Evolutionary conservation across 2,329 filamentous ascomycete species (phyloP), one percentile per base, ranked within the genome.

Genomic region (Penicillium sumatraense): DNA sequence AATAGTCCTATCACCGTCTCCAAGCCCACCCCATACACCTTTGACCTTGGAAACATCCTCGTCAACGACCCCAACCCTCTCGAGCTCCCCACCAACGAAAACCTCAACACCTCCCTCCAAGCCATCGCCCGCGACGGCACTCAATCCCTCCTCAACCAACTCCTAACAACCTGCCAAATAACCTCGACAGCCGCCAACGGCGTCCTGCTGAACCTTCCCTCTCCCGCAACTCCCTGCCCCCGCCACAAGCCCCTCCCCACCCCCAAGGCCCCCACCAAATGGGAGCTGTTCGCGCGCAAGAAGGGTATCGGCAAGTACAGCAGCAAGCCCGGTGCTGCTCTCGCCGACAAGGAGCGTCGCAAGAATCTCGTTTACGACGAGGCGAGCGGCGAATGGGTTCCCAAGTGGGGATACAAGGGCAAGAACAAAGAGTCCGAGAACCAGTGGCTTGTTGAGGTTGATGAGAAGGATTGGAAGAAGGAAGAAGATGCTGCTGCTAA

Each of bases 281-380:
- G 95, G 95, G 89, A 96, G 80, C 86, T 89, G 69, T 99, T 99
- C 79, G 95, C 95, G 42, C 89, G 87, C 75, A 96, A 96, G 86
- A 96, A 97, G 83, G 95, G 95, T 53, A 98, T 99, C 49, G 78
- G 78, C 78, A 90, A 89, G 80, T 86, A 87, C 76, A 96, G 93
- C 84, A 89, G 86, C 63, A 86, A 70, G 53, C 68, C 74, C 16
- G 76, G 75, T n/a, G 72, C 67, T 6, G 68, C 70, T 9, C 65
- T 89, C 63, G 91, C 95, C 72, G 83, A 87, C 75, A 83, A 86
- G 59, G 81, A 76, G 83, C 83, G 86, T 36, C 70, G 73, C 60
- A 79, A 78, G 74, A 89, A 96, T 78, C 78, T 93, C 67, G 86
- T 89, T 53, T 98, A 88, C 74, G 91, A 98, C 75, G 90, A 96